Evolutionary conservation across 768 basidiomycete species (phyloP).

Genomic region (Coprinopsis sp.): DNA sequence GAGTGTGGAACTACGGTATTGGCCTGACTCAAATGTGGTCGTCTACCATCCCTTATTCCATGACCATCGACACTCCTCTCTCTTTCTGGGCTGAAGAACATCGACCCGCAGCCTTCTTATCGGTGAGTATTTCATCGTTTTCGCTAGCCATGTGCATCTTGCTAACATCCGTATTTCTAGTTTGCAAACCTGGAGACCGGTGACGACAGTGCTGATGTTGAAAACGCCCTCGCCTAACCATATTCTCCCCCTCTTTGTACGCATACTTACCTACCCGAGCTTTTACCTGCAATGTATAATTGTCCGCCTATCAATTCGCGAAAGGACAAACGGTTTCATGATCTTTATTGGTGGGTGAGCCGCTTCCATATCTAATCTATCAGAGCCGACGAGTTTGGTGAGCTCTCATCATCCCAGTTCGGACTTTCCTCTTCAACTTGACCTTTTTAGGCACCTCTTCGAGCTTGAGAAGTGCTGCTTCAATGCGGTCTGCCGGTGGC

Average conservation of each 20-base stretch:
- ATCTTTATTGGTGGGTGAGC: too few relatives aligned
- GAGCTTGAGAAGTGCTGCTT: too few relatives aligned
- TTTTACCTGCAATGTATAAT: not conserved
- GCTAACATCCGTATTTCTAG: constrained; percentile 30
- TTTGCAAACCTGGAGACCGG: constrained; percentile 88
- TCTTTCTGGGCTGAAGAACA: constrained; percentile 97
- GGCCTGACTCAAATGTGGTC: constrained; percentile 92
- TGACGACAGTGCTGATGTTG: constrained; percentile 92
- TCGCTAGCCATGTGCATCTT: not conserved
- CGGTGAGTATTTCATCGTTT: constrained; percentile 44
- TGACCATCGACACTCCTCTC: constrained; percentile 88
- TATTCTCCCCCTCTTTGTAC: not conserved
- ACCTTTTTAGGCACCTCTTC: too few relatives aligned
- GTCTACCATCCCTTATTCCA: constrained; percentile 71
- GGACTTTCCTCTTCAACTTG: too few relatives aligned
- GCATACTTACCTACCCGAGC: not conserved
- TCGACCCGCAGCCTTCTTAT: constrained; percentile 89
- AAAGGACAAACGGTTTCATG: too few relatives aligned
- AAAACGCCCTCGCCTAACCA: constrained; percentile 84
- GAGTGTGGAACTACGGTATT: constrained; percentile 96
- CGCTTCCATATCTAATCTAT: too few relatives aligned
- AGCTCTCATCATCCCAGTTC: too few relatives aligned
- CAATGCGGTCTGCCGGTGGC: too few relatives aligned
- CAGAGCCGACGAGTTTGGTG: too few relatives aligned
- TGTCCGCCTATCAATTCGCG: not conserved